Percentiles rank a stretch among this genome's conserved stretches.
Evolutionary conservation across 2,329 filamentous ascomycete species (phyloP).

Genomic region (Fusarium sp.): DNA sequence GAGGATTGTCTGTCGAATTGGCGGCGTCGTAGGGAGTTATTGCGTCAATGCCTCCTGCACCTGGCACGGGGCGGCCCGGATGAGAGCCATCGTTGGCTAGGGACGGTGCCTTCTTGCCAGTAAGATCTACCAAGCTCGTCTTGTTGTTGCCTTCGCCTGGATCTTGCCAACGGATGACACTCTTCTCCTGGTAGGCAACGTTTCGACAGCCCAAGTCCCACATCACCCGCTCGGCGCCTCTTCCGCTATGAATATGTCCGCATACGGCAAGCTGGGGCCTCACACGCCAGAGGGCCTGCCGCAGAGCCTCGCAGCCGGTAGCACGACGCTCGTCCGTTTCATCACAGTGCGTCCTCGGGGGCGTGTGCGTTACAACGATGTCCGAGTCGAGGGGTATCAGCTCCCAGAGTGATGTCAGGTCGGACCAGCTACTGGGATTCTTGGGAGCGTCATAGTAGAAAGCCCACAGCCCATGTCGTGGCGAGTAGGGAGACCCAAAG

Average conservation of each 20-base stretch:
- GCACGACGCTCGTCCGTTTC: constrained; percentile 56
- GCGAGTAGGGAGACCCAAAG: constrained; percentile 81
- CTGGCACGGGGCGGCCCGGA: constrained; percentile 23
- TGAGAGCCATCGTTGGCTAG: constrained; percentile 65
- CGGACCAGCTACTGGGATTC: constrained; percentile 28
- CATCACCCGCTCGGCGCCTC: constrained; percentile 74
- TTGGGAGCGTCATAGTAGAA: constrained; percentile 71
- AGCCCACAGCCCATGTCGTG: constrained; percentile 72
- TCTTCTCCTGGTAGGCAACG: constrained; percentile 62
- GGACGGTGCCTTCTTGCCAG: constrained; percentile 57
- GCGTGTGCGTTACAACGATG: constrained; percentile 80
- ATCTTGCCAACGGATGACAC: constrained; percentile 70
- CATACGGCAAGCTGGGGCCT: constrained; percentile 77
- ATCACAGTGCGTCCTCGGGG: constrained; percentile 74
- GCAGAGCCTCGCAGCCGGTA: constrained; percentile 74
- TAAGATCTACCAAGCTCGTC: constrained; percentile 75
- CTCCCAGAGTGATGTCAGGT: constrained; percentile 69
- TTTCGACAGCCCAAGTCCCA: constrained; percentile 68
- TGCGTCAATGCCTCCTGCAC: constrained; percentile 17
- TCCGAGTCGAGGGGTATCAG: constrained; percentile 74
- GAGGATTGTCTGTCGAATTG: constrained; percentile 2
- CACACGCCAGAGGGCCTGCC: constrained; percentile 71
- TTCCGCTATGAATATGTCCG: constrained; percentile 80
- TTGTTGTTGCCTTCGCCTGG: constrained; percentile 70
- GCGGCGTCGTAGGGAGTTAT: background rate